These are phyloP conservation scores for Dothistroma pini DNA, from an alignment of 2,329 filamentous ascomycete species.

Conservation along the genomic window DNA sequence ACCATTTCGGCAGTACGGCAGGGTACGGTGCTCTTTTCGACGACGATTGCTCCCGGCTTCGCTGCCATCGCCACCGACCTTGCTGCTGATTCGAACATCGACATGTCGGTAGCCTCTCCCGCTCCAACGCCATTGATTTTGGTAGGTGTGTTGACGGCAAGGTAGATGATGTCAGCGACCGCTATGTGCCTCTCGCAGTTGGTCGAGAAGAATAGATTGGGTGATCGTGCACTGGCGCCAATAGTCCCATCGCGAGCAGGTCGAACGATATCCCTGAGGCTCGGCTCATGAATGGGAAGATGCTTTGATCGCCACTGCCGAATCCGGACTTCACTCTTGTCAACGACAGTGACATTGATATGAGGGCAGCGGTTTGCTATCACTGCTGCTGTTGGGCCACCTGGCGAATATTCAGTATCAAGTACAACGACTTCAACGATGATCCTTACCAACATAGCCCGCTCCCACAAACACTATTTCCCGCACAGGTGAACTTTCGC, in stretches of 20 bases:
- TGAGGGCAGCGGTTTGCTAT: conserved; percentile 68
- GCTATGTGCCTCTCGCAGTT: conserved; percentile 59
- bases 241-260: conserved; percentile 50
- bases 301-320: conserved; percentile 67
- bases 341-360: conserved; percentile 69
- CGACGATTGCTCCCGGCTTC: conserved; percentile 64
- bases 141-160: conserved; percentile 75
- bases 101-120: conserved; percentile 68
- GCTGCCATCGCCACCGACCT: conserved; percentile 63
- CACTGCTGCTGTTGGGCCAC: conserved; percentile 70
- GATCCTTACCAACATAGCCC: conserved; percentile 9
- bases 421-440: neutral
- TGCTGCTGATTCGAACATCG: conserved; percentile 65
- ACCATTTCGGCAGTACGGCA: conserved; percentile 69
- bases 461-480: conserved; percentile 10
- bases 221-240: conserved; percentile 40
- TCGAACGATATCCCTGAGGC: conserved; percentile 63
- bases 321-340: conserved; percentile 62
- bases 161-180: conserved; percentile 68
- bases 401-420: conserved; percentile 30
- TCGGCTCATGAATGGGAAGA: conserved; percentile 72
- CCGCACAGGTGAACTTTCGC: neutral
- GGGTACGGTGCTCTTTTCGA: conserved; percentile 78
- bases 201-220: conserved; percentile 77
- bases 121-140: conserved; percentile 66